Evolutionary conservation across 1,284 basidiomycete genomes (phyloP), one percentile per base, ranked within the genome.

Genomic region (Ganoderma multipileum): DNA sequence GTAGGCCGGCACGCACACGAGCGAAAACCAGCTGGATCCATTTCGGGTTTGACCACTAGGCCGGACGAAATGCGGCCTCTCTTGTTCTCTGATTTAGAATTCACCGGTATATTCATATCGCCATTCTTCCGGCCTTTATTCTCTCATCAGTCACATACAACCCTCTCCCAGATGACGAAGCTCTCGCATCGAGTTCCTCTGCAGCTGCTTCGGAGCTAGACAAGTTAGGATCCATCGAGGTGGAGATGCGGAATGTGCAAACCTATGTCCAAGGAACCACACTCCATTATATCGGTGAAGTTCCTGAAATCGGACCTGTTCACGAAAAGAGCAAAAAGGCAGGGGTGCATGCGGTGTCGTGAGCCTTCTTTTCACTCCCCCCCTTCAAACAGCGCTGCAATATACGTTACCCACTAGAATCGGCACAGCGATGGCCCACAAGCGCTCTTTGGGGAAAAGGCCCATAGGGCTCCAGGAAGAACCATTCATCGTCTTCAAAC

Each of bases 281-380:
- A n/a, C n/a, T 11, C 3, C n/a, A 3, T 52, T 52, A 18, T 36
- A 18, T 44, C 1, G 28, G 18, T 6, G 26, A 55, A 0, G 57
- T 65, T 2, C 7, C 42, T 2, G 58, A 63, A 8, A 59, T 74
- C 11, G 73, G 73, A 0, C 54, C 64, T 9, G 39, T 72, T 1
- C 71, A 74, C 52, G 73, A 74, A 54, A 69, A 50, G 36, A 68
- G 64, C 26, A 74, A 74, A 67, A 72, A 74, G 60, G 71, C 71
- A 2, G 71, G 73, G 2, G 68, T 64, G 4, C 73, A 74, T 57
- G 63, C 68, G 0, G 68, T 72, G 2, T 67, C 68, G 73, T 72
- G 33, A 54, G 69, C 55, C 23, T 11, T n/a, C 57, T 47, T 28
- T 30, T 50, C 3, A 14, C 1, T n/a, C 41, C 26, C 47, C 20